Percentiles rank a stretch among this genome's conserved stretches.
phyloP scores from a whole-genome alignment of 2,329 filamentous ascomycete species.

The Fusarium nematophilum region DNA sequence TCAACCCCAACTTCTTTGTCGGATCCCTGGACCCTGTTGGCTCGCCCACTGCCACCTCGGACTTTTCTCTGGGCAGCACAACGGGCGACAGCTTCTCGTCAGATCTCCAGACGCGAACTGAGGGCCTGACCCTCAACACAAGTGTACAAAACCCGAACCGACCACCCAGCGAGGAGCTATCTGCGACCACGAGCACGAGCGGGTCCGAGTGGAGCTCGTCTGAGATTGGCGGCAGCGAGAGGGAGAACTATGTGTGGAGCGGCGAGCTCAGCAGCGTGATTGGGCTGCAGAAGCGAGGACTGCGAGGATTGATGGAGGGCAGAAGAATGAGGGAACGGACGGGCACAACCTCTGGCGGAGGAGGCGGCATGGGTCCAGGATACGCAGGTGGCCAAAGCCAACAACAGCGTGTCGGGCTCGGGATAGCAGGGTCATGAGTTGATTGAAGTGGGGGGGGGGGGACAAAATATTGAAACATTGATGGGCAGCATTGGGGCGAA shows the following conservation, averaged over 20 bases:
- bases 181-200: slow-evolving; percentile 62
- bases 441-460: slow-evolving; percentile 1
- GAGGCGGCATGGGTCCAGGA: slow-evolving; percentile 28
- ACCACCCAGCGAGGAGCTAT: slow-evolving; percentile 61
- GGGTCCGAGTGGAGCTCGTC: slow-evolving; percentile 68
- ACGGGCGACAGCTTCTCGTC: slow-evolving; percentile 45
- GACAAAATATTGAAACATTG: background rate
- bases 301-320: slow-evolving; percentile 95
- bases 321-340: slow-evolving; percentile 82
- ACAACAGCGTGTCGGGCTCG: slow-evolving; percentile 61
- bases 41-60: slow-evolving; percentile 48
- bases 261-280: slow-evolving; percentile 90
- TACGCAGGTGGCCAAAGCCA: slow-evolving; percentile 41
- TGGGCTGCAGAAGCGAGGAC: slow-evolving; percentile 90
- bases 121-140: slow-evolving; percentile 62
- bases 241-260: slow-evolving; percentile 73
- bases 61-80: slow-evolving; percentile 49
- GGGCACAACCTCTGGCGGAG: slow-evolving; percentile 52
- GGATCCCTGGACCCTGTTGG: slow-evolving; percentile 58
- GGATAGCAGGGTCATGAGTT: slow-evolving; percentile 61
- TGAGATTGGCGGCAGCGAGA: slow-evolving; percentile 62
- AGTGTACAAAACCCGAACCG: slow-evolving; percentile 49
- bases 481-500: slow-evolving; percentile 13
- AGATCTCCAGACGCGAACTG: slow-evolving; percentile 50
- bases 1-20: slow-evolving; percentile 73